Base-by-base conservation (phyloP, 495 filamentous ascomycete species). In the Aspergillus homomorphus region DNA sequence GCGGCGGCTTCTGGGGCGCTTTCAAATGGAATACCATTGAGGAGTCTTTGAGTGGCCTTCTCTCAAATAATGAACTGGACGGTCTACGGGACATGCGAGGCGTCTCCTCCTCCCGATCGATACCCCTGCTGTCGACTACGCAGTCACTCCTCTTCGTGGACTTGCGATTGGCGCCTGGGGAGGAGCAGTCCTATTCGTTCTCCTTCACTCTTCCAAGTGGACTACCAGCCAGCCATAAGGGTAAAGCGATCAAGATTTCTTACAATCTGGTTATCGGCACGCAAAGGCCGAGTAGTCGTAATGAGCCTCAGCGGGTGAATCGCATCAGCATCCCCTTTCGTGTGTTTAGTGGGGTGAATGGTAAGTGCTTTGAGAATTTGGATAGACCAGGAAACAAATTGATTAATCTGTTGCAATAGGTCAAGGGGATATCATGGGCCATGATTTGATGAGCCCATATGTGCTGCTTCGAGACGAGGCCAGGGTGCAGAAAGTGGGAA, bases 81-180 rank as follows among this genome's bases (percentile, higher is more conserved):
- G 95, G 87, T 53, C 89, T 98, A 59, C 91, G 91, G 72, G 90
- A 96, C 65, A 96, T 96, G 90, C 89, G 91, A 62, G 89, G 87
- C 0, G 86, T 88, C 56, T 86, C 87, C 45, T 85, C 78, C 62
- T 87, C 91, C 16, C 89, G 88, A 68, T 87, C 88, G 19, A 87
- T 98, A 42, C 94, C 94, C 3, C 78, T 98, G 42, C 72, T 98
- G 19, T 95, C 92, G 21, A 97, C 94, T 8, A 91, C 93, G n/a
- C 94, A 98, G 71, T 96, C 91, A 6, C 91, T 98, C 59, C 79
- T 98, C 16, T 98, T 98, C 66, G 93, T 98, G 41, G 92, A 98
- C 67, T 80, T 98, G 30, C 84, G 87, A 64, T 79, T 98, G 18
- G 86, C 81, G 16, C 92, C 95, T 0, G 94, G 94, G 3, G 92